Conservation (phyloP, 495 filamentous ascomycete species). For the Aspergillus baeticus region DNA sequence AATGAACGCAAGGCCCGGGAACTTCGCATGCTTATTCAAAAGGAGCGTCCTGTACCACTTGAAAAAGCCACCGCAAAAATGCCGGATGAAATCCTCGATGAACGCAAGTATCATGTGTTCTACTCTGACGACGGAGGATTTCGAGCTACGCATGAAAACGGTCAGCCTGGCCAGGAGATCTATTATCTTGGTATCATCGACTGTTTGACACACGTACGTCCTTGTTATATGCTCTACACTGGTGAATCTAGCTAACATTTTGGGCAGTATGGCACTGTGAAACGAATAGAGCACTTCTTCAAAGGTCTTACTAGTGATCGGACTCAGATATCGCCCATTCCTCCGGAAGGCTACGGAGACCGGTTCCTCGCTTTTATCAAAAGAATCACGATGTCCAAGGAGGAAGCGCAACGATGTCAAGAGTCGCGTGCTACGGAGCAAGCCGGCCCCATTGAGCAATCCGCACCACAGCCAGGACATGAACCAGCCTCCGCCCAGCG, state of each 20-base stretch:
- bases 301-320: constrained; percentile 83
- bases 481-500: constrained; percentile 54
- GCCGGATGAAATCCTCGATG: constrained; percentile 80
- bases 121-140: constrained; percentile 95
- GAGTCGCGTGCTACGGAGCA: constrained; percentile 41
- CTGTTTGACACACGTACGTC: constrained; percentile 88
- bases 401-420: constrained; percentile 69
- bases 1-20: constrained; percentile 89
- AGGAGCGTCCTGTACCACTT: constrained; percentile 87
- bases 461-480: constrained; percentile 51
- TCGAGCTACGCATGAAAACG: constrained; percentile 88
- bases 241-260: neutral
- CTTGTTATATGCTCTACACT: neutral
- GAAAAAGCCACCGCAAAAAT: constrained; percentile 79
- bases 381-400: constrained; percentile 82
- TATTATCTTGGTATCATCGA: constrained; percentile 99
- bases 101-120: constrained; percentile 70
- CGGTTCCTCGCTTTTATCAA: constrained; percentile 93
- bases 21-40: constrained; percentile 85
- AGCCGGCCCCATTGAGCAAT: constrained; percentile 46
- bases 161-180: constrained; percentile 81
- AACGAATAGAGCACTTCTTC: constrained; percentile 88
- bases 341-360: constrained; percentile 87
- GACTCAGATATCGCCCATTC: constrained; percentile 88
- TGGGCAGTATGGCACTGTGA: constrained; percentile 76